phyloP scores from a whole-genome alignment of 352 stramenopile species.

The Poterioochromonas sp. region DNA sequence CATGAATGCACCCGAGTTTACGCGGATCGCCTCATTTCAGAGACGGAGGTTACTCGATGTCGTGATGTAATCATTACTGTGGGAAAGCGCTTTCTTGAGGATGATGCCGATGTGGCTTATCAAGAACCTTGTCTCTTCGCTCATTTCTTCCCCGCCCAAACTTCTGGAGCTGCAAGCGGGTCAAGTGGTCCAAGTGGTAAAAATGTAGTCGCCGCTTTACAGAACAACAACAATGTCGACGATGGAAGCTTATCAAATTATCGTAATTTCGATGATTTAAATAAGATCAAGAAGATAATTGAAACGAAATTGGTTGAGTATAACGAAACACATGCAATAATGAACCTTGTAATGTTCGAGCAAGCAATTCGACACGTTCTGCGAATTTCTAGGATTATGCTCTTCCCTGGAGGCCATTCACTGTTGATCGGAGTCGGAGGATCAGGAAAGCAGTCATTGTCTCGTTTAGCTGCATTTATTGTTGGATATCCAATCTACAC shows the following conservation, averaged over 20 bases:
- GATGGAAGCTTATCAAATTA: constrained; percentile 41
- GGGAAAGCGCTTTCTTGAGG: constrained; percentile 68
- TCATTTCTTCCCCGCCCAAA: constrained; percentile 53
- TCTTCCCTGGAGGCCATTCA: constrained; percentile 75
- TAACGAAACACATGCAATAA: constrained; percentile 77
- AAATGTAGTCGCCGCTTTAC: too few relatives aligned
- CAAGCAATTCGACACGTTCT: constrained; percentile 85
- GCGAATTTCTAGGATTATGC: constrained; percentile 79
- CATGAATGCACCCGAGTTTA: constrained; percentile 85
- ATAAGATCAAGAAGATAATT: constrained; percentile 75
- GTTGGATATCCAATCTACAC: constrained; percentile 85
- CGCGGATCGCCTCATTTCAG: constrained; percentile 74
- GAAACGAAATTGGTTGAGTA: constrained; percentile 85
- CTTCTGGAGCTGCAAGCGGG: constrained; percentile 70
- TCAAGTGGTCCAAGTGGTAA: constrained; percentile 79
- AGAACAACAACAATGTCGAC: constrained; percentile 63
- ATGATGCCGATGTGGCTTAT: constrained; percentile 70
- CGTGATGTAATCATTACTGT: constrained; percentile 55
- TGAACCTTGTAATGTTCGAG: constrained; percentile 88
- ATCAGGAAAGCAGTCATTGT: constrained; percentile 84
- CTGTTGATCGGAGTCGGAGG: constrained; percentile 83
- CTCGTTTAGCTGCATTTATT: constrained; percentile 75
- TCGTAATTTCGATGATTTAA: constrained; percentile 67
- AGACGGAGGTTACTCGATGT: constrained; percentile 66
- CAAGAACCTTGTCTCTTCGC: constrained; percentile 62